Base-by-base conservation (phyloP, 208 protist species). In the Endotrypanum monterogeii region DNA sequence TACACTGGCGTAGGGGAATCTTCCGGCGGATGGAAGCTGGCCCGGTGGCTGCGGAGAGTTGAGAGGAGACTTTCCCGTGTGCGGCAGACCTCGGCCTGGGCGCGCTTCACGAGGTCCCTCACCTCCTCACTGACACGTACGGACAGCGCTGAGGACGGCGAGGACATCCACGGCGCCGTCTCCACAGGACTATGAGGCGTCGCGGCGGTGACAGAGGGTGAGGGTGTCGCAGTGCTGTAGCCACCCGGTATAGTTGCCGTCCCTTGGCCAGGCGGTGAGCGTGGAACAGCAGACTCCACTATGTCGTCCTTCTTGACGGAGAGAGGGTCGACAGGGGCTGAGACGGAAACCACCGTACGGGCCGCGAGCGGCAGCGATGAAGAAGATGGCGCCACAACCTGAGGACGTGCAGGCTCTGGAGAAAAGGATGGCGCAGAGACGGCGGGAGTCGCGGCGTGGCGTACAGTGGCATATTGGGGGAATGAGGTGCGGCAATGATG, bases 31-130 rank as follows among this genome's bases (percentile, higher is more conserved):
- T 57, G 44, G 35, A 84, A 82, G 60, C 62, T 73, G 3, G 51
- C 54, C 28, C 65, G 62, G 54, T 76, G 68, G 5, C 74, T 60
- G 11, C 83, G 68, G 37, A 92, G 39, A 7, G 79, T 84, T 20
- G 87, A 74, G 20, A 96, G 63, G 30, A 96, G 82, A 44, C 84
- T 92, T 52, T 90, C 79, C 62, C 91, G 90, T 12, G 89, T 90
- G 16, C 84, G 87, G 18, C 80, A 85, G 61, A 96, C 79, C 69
- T 94, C 83, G 54, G 86, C 87, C 67, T 89, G 83, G 3, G 89
- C 88, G 41, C 77, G 76, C 73, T 85, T 76, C 54, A 96, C 84
- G 71, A 96, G 71, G 63, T 80, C 80, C 25, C 67, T 60, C 79
- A 94, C 81, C 60, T 96, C 91, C 14, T 89, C 88, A 67, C 88